Percentiles rank a stretch among this genome's conserved stretches.
phyloP scores from a whole-genome alignment of 805 yeast species.

The Candida sonorensis region DNA sequence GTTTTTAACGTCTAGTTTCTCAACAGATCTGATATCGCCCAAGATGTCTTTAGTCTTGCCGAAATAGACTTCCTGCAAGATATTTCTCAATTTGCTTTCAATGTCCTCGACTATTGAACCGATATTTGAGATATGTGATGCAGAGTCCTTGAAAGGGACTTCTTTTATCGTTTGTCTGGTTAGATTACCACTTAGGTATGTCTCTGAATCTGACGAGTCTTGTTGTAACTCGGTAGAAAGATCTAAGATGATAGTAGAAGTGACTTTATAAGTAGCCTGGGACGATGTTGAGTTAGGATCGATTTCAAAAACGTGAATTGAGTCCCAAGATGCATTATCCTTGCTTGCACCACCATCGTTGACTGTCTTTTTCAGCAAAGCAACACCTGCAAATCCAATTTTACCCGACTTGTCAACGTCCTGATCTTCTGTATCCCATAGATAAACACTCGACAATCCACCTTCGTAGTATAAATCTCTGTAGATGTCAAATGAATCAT shows the following conservation, averaged over 20 bases:
- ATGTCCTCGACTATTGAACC: constrained; percentile 84
- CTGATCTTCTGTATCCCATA: constrained; percentile 81
- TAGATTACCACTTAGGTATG: constrained; percentile 69
- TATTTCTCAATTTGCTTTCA: constrained; percentile 79
- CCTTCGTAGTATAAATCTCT: constrained; percentile 94
- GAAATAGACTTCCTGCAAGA: constrained; percentile 89
- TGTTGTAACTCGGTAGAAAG: no score
- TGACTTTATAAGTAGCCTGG: constrained; percentile 54
- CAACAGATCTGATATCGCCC: constrained; percentile 53
- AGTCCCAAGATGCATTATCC: constrained; percentile 88
- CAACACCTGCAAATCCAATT: constrained; percentile 84
- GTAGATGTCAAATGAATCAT: constrained; percentile 87
- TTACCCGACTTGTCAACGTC: constrained; percentile 36
- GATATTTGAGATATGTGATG: constrained; percentile 76
- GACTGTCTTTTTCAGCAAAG: constrained; percentile 62
- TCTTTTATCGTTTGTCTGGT: constrained; percentile 74
- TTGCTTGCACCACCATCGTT: constrained; percentile 30
- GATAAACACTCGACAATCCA: constrained; percentile 80
- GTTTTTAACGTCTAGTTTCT: constrained; percentile 26
- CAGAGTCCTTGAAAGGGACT: constrained; percentile 38
- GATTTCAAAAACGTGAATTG: constrained; percentile 87
- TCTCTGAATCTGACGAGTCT: constrained; percentile 23
- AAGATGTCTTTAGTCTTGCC: constrained; percentile 90
- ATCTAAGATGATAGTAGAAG: constrained; percentile 83
- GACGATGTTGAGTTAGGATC: constrained; percentile 28